Base-by-base conservation (phyloP, 768 basidiomycete genomes). In the Tulasnella sp. region DNA sequence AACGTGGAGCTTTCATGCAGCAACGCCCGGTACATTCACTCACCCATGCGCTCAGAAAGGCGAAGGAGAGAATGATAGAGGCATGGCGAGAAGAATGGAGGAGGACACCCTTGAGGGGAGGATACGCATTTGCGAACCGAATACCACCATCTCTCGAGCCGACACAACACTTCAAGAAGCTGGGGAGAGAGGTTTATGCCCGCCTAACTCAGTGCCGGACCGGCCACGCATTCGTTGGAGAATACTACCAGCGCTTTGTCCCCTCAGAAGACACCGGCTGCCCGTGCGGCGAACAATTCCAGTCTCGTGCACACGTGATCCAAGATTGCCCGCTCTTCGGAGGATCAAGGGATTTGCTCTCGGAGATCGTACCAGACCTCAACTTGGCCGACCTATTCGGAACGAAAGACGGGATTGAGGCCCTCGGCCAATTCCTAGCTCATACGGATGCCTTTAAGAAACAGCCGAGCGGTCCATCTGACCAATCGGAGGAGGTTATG, bases 301-400 rank as follows among this genome's bases (percentile, higher is more conserved):
- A 82, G 74, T 81, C 81, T 4, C 58, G 79, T 9, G 76, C 80
- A 69, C 82, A 82, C 77, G 79, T 82, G 0, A 76, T 82, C 31
- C 73, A 40, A 8, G 39, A 78, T 12, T 83, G 82, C 78, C 77
- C 78, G 17, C 14, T 70, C 0, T 81, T 81, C 76, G 72, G 80
- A 19, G 49, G 72, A 22, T 75, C 78, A 64, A 64, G 79, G 5
- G 37, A 79, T n/a, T 77, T 79, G 11, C 79, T 82, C 0, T 39
- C 52, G 75, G 75, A 69, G 74, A 79, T 39, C 74, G 9, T 31
- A 36, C 12, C 45, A 77, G 34, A 74, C 7, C 5, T 80, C 25
- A 64, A 72, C 38, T 58, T 81, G 6, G 69, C 76, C 22, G 79
- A 79, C 12, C 78, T 82, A n/a, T 79, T 82, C 0, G 81, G 81